These are phyloP conservation scores for Brachypodium distachyon DNA, from an alignment of 202 grass and related monocot species.

Conservation along the genomic window DNA sequence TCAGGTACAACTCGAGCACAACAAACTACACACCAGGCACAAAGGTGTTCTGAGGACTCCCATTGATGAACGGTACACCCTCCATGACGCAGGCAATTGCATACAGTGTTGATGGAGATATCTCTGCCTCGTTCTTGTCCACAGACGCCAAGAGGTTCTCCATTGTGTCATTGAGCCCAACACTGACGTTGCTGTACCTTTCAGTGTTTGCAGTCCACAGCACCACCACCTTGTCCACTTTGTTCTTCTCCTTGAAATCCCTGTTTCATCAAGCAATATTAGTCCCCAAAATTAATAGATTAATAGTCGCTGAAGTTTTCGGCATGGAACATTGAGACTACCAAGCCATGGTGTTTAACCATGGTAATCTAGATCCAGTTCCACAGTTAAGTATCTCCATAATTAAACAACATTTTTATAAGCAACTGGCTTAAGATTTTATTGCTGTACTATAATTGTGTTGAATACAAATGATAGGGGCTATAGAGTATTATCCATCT, in stretches of 20 bases:
- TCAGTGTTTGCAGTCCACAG: conserved; percentile 98
- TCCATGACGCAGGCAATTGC: conserved; percentile 85
- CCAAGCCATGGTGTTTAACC: not conserved
- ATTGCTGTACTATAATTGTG: not conserved
- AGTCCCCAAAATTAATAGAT: not conserved
- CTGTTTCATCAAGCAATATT: conserved; percentile 29
- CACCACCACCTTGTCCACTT: conserved; percentile 83
- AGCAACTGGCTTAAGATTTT: not conserved
- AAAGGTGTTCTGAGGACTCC: conserved; percentile 97
- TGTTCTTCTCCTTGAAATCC: conserved; percentile 92
- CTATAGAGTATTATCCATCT: not conserved
- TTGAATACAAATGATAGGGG: not conserved
- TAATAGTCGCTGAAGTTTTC: not conserved
- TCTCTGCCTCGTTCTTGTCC: conserved; percentile 70
- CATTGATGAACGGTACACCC: conserved; percentile 83
- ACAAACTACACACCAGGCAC: conserved; percentile 54
- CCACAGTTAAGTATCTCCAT: not conserved
- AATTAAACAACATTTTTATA: not conserved
- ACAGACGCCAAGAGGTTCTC: conserved; percentile 78
- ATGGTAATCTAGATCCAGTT: not conserved
- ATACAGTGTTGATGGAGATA: conserved; percentile 78
- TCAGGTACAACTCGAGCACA: not conserved
- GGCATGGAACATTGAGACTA: not conserved
- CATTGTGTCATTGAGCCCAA: conserved; percentile 82
- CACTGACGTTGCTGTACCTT: conserved; percentile 72